Evolutionary conservation across 805 yeast species (phyloP).

Genomic region (Cyberlindnera misumaiensis): DNA sequence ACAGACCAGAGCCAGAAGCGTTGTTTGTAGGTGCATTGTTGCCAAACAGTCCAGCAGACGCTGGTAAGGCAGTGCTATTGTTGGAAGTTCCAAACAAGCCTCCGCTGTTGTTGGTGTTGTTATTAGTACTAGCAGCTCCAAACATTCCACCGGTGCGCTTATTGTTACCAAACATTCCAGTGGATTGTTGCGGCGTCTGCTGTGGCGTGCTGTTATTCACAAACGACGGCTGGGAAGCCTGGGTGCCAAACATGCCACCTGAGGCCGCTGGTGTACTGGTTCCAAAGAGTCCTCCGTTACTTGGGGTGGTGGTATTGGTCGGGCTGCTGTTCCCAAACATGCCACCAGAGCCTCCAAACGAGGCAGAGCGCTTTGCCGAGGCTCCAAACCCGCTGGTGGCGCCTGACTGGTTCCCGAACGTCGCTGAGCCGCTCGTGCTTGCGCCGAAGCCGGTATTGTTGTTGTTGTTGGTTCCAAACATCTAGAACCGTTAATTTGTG

Average conservation of each 20-base stretch:
- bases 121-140: no score
- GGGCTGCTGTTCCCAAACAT: neutral
- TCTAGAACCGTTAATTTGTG: no score
- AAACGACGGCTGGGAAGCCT: neutral
- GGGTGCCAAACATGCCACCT: conserved; percentile 14
- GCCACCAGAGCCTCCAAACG: neutral
- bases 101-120: no score
- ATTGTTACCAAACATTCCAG: conserved; percentile 18
- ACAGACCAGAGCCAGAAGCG: neutral
- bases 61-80: conserved; percentile 1
- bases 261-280: conserved; percentile 6
- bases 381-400: no score
- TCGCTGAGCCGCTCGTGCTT: neutral
- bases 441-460: neutral
- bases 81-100: conserved; percentile 2
- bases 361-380: neutral
- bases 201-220: conserved; percentile 18
- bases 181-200: conserved; percentile 1
- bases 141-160: no score
- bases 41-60: neutral
- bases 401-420: neutral
- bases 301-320: neutral
- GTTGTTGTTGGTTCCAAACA: conserved; percentile 9
- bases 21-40: neutral
- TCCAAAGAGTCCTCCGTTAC: conserved; percentile 8